Conservation (phyloP, 23 red algal genomes). For the Porphyridium purpureum region DNA sequence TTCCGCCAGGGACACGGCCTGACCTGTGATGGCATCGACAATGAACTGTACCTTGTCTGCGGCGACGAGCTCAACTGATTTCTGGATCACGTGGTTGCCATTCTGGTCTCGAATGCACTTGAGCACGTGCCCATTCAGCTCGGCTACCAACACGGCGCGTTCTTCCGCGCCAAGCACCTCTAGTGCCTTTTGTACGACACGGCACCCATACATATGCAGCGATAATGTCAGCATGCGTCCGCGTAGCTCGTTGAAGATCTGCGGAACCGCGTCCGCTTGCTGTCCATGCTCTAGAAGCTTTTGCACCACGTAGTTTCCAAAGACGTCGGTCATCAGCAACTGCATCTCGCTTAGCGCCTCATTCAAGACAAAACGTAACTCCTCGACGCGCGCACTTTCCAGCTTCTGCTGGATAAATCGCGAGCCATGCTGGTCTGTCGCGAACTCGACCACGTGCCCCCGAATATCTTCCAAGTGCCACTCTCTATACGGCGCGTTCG, state of each 20-base stretch:
- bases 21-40: slow-evolving; percentile 60
- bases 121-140: slow-evolving; percentile 91
- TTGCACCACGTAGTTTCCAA: slow-evolving; percentile 98
- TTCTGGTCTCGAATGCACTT: slow-evolving; percentile 99
- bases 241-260: slow-evolving; percentile 55
- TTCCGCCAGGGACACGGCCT: slow-evolving; percentile 75
- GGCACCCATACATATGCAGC: slow-evolving; percentile 98
- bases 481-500: too few relatives aligned
- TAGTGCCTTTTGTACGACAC: slow-evolving; percentile 97
- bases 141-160: slow-evolving; percentile 40
- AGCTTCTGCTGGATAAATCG: slow-evolving; percentile 96
- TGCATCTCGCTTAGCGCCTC: slow-evolving; percentile 11
- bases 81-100: slow-evolving; percentile 97
- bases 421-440: slow-evolving; percentile 96
- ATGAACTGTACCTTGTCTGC: slow-evolving; percentile 78
- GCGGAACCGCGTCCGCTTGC: slow-evolving; percentile 26
- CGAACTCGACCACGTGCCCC: slow-evolving; percentile 90
- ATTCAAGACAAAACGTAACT: background rate
- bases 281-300: slow-evolving; percentile 75
- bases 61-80: slow-evolving; percentile 81
- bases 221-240: slow-evolving; percentile 79
- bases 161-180: slow-evolving; percentile 49
- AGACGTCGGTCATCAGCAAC: slow-evolving; percentile 89
- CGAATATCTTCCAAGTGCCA: slow-evolving; percentile 73
- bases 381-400: slow-evolving; percentile 24